Evolutionary conservation across 164 flowering plant species (phyloP).

Genomic region (Nelumbo lutea): DNA sequence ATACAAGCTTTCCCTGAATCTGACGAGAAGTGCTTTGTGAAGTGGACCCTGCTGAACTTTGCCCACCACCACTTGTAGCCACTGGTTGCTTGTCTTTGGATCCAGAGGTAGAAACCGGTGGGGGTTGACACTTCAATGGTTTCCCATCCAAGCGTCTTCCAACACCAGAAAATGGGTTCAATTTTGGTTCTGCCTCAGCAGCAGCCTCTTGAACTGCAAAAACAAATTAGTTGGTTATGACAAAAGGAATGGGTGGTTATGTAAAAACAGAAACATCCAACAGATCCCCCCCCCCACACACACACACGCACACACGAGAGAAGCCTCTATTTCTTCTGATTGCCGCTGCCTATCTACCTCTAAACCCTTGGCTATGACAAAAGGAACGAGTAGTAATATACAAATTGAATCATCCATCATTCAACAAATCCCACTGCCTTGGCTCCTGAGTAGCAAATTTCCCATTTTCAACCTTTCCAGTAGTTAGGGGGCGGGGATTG

Average conservation of each 20-base stretch:
- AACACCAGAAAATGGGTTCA: conserved; percentile 69
- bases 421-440: too few species aligned
- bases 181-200: conserved; percentile 62
- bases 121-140: conserved; percentile 36
- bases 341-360: neutral
- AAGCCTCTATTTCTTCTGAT: too few species aligned
- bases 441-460: neutral
- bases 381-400: neutral
- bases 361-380: neutral
- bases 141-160: conserved; percentile 94
- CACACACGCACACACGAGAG: too few species aligned
- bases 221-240: neutral
- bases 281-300: too few species aligned
- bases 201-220: conserved; percentile 51
- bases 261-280: too few species aligned
- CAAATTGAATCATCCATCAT: too few species aligned
- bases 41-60: conserved; percentile 40
- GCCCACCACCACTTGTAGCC: conserved; percentile 24
- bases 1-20: conserved; percentile 88
- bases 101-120: conserved; percentile 37
- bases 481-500: too few species aligned
- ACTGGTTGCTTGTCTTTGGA: conserved; percentile 44
- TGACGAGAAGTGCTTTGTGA: conserved; percentile 49
- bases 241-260: neutral
- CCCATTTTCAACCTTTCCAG: too few species aligned